A percentile compares a stretch with the other conserved stretches of the same genome.
phyloP scores from a whole-genome alignment of 2,329 filamentous ascomycete species.

The Hypoxylon rubiginosum region DNA sequence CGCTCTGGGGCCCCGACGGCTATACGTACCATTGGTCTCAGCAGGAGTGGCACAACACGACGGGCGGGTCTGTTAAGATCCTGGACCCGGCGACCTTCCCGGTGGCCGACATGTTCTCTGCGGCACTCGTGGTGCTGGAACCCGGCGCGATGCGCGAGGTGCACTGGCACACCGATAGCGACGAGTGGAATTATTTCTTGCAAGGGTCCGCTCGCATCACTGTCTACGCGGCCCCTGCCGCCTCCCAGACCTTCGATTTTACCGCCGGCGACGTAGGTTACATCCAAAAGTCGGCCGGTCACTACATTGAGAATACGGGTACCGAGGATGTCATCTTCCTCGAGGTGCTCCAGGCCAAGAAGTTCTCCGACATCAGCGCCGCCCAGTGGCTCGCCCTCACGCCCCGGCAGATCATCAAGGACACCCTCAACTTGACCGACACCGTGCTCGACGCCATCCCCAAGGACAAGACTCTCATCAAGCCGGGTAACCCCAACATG shows the following conservation, averaged over 20 bases:
- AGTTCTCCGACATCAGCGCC: slow-evolving; percentile 67
- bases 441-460: slow-evolving; percentile 55
- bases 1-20: slow-evolving; percentile 54
- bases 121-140: slow-evolving; percentile 68
- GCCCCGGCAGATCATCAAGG: slow-evolving; percentile 69
- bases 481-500: slow-evolving; percentile 57
- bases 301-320: slow-evolving; percentile 74
- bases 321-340: slow-evolving; percentile 69
- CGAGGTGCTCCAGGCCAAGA: slow-evolving; percentile 68
- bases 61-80: slow-evolving; percentile 71
- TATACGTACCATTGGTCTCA: slow-evolving; percentile 67
- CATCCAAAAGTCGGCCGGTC: slow-evolving; percentile 66
- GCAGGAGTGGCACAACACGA: slow-evolving; percentile 64
- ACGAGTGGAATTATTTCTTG: slow-evolving; percentile 74
- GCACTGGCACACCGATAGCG: slow-evolving; percentile 72
- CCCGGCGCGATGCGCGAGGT: slow-evolving; percentile 75
- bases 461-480: slow-evolving; percentile 59
- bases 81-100: slow-evolving; percentile 70
- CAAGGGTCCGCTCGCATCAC: slow-evolving; percentile 68
- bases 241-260: slow-evolving; percentile 70
- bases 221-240: slow-evolving; percentile 64
- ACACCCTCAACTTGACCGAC: slow-evolving; percentile 63
- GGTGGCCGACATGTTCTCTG: slow-evolving; percentile 66
- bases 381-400: slow-evolving; percentile 71
- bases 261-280: slow-evolving; percentile 71